Evolutionary conservation across 768 basidiomycete species (phyloP).

Genomic region (Boletus sp.): DNA sequence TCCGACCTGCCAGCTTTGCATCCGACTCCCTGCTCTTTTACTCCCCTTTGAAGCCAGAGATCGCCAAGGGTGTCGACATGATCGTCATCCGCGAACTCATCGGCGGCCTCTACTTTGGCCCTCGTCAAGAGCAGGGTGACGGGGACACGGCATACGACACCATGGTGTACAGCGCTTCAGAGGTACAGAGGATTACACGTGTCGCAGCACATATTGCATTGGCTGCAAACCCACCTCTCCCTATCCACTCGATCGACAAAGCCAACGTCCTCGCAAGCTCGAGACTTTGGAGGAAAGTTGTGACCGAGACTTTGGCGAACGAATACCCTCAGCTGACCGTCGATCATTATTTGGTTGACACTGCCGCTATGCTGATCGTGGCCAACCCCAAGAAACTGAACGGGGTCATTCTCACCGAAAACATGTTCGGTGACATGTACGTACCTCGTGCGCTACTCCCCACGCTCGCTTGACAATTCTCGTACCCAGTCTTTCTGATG

Average conservation of each 20-base stretch:
- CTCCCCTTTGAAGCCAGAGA: constrained; percentile 84
- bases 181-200: constrained; percentile 92
- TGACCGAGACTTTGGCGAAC: constrained; percentile 73
- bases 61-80: constrained; percentile 83
- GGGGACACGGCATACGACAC: constrained; percentile 82
- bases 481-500: constrained; percentile 79
- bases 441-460: constrained; percentile 27
- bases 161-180: constrained; percentile 87
- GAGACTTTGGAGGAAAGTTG: constrained; percentile 90
- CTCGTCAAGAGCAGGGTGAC: constrained; percentile 81
- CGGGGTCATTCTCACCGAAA: constrained; percentile 92
- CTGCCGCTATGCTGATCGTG: constrained; percentile 95
- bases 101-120: constrained; percentile 94
- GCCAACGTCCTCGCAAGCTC: constrained; percentile 97
- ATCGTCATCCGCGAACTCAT: constrained; percentile 96
- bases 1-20: constrained; percentile 93
- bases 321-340: constrained; percentile 88
- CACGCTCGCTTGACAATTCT: background rate
- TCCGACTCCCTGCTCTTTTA: constrained; percentile 83
- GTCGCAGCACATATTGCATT: constrained; percentile 94
- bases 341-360: constrained; percentile 92
- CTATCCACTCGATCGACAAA: constrained; percentile 94
- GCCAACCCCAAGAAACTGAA: constrained; percentile 88
- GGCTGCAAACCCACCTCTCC: constrained; percentile 75
- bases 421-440: constrained; percentile 96